Evolutionary conservation across 257 asterid species (phyloP).

Genomic region (Ballota nigra): DNA sequence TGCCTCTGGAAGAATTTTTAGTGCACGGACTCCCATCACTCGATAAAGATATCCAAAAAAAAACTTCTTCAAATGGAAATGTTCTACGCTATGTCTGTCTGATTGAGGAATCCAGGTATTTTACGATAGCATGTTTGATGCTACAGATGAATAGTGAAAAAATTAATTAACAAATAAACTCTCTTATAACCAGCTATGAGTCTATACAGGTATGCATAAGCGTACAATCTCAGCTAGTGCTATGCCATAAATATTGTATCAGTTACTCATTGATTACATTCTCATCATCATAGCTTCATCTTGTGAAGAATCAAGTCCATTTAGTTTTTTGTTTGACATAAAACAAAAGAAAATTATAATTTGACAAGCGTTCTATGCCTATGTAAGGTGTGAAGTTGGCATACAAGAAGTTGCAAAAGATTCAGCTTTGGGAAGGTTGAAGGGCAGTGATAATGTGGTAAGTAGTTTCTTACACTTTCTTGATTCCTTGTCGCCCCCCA

Average conservation of each 20-base stretch:
- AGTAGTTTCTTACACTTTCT: constrained; percentile 12
- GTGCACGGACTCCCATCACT: constrained; percentile 69
- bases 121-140: constrained; percentile 5
- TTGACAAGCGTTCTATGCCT: constrained; percentile 15
- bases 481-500: not conserved
- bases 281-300: constrained; percentile 4
- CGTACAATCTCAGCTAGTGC: not conserved
- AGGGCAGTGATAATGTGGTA: constrained; percentile 96
- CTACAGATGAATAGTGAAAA: not conserved
- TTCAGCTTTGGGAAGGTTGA: constrained; percentile 79
- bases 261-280: constrained; percentile 7
- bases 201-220: not conserved
- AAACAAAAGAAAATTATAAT: not conserved
- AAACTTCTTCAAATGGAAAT: constrained; percentile 77
- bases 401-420: constrained; percentile 81
- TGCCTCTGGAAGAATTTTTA: constrained; percentile 77
- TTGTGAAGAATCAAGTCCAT: constrained; percentile 1
- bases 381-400: constrained; percentile 82
- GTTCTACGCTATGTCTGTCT: constrained; percentile 87
- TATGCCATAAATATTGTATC: not conserved
- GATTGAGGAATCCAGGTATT: constrained; percentile 76
- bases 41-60: constrained; percentile 56
- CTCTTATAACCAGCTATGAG: not conserved
- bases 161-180: not conserved
- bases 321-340: not conserved